Base-by-base conservation (phyloP, 805 yeast species). In the Ascoidea rubescens region DNA sequence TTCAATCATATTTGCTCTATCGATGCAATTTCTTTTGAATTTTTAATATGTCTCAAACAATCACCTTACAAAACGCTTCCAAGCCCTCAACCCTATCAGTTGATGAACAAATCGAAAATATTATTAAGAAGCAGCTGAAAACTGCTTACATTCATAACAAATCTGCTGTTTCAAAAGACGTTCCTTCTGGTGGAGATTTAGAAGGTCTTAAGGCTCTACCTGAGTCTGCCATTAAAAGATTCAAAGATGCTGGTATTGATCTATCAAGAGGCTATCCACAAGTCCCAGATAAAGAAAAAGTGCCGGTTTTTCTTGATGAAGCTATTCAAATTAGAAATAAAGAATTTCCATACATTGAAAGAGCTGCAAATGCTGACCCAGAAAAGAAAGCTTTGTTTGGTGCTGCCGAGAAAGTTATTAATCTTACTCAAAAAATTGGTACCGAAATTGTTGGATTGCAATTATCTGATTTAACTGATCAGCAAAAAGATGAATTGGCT, bases 371-470 rank as follows among this genome's bases (percentile, higher is more conserved):
- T 49, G 71, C 70, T 14, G 71, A 67, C 54, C 67, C 67, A 6
- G 65, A 64, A 47, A 69, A 66, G 61, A 68, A 63, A 55, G 68
- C 70, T 1, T 60, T 72, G 31, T 64, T 72, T 32, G 63, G 66
- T 7, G 75, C 74, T 43, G 74, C 73, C 37, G 62, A 61, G 42
- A 64, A 68, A 54, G 74, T 73, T 31, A 66, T 57, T 44, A 55
- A 73, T 53, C 61, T 73, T 55, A 69, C 77, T 52, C 68, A 68
- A 51, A 67, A 70, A 55, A 62, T 73, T 56, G 79, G 79, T 48
- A 73, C 78, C 14, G 78, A 73, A 55, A 67, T 73, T 54, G 66
- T 68, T 47, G 78, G 78, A 8, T 57, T 73, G 45, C 74, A 73
- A 57, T 60, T 73, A 46, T 61, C 64, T 7, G 71, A 70, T 42